A percentile compares a stretch with the other conserved stretches of the same genome.
Evolutionary conservation across 495 filamentous ascomycete genomes (phyloP).

Genomic region (Penicillium odoratum): DNA sequence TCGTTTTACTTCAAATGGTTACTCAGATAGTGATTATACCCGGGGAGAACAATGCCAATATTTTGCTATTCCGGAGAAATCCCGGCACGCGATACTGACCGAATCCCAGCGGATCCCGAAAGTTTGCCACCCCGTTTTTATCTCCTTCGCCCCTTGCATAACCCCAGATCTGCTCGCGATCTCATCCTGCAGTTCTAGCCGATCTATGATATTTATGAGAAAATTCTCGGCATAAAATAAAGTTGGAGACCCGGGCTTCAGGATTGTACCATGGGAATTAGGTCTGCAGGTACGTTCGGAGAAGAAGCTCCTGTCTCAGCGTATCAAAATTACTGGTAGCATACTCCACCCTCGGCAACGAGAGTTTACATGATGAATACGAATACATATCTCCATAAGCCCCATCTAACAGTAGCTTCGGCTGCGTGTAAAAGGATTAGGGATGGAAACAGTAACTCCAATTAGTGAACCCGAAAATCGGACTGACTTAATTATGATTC

Average conservation of each 20-base stretch:
- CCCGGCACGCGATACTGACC: not conserved
- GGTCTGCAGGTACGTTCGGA: not conserved
- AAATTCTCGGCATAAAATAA: not conserved
- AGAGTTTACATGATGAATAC: not conserved
- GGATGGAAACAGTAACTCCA: not conserved
- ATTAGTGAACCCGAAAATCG: not conserved
- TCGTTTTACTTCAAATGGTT: no score
- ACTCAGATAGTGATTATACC: no score
- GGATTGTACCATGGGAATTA: not conserved
- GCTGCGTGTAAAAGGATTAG: not conserved
- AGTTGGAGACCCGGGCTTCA: not conserved
- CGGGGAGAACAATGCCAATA: no score
- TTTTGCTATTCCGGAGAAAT: not conserved
- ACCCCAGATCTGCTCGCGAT: slow-evolving; percentile 25
- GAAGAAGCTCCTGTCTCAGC: not conserved
- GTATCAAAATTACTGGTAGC: slow-evolving; percentile 1
- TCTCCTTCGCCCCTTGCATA: slow-evolving; percentile 26
- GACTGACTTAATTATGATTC: not conserved
- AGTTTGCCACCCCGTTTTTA: slow-evolving; percentile 21
- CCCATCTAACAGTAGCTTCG: not conserved
- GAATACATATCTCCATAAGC: not conserved
- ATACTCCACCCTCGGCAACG: slow-evolving; percentile 1
- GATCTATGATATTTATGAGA: not conserved
- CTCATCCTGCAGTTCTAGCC: slow-evolving; percentile 1
- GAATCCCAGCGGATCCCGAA: not conserved